These are phyloP conservation scores for Tolypocladium nubicola DNA, from an alignment of 2,329 filamentous ascomycete genomes.

Conservation along the genomic window DNA sequence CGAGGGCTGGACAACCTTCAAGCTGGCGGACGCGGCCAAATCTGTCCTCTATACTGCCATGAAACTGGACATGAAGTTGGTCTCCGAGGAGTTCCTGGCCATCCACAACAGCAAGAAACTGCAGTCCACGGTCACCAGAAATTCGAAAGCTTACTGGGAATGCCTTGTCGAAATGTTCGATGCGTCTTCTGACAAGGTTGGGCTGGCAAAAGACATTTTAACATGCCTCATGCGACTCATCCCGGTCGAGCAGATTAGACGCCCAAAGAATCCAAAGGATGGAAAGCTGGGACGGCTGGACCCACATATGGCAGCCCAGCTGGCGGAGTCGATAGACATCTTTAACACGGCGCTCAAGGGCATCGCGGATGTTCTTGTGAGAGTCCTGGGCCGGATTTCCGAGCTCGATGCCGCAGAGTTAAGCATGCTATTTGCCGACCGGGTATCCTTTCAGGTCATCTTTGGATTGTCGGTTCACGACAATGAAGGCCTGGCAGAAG, in stretches of 20 bases:
- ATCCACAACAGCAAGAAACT: constrained; percentile 51
- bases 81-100: constrained; percentile 37
- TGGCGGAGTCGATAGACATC: constrained; percentile 34
- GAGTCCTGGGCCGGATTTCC: constrained; percentile 67
- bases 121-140: constrained; percentile 55
- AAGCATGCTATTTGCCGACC: constrained; percentile 56
- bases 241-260: constrained; percentile 63
- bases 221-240: constrained; percentile 60
- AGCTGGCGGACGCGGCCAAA: constrained; percentile 32
- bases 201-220: constrained; percentile 65
- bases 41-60: constrained; percentile 42
- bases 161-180: constrained; percentile 61
- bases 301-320: constrained; percentile 7
- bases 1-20: constrained; percentile 28
- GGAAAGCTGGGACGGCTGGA: constrained; percentile 11
- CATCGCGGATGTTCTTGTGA: constrained; percentile 50
- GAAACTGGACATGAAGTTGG: constrained; percentile 32
- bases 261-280: constrained; percentile 39
- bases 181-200: constrained; percentile 57
- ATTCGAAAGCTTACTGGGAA: constrained; percentile 41
- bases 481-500: constrained; percentile 67
- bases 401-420: constrained; percentile 65
- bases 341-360: constrained; percentile 66
- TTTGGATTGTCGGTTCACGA: constrained; percentile 75
- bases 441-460: constrained; percentile 60